Evolutionary conservation across 2,329 filamentous ascomycete genomes (phyloP), one percentile per base, ranked within the genome.

Genomic region (Phyllosticta citrichinensis): DNA sequence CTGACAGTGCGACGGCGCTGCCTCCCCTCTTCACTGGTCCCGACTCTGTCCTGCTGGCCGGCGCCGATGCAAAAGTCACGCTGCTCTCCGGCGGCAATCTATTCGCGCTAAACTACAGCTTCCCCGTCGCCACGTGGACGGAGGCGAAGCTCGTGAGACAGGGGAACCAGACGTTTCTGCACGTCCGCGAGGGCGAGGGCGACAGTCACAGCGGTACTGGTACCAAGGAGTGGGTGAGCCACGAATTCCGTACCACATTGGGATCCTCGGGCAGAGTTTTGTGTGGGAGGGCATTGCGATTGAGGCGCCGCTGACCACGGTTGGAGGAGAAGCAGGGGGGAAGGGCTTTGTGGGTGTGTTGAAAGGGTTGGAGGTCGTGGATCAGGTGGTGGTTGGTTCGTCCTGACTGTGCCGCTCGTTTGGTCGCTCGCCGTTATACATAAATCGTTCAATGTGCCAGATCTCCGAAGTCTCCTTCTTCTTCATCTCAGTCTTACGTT

Each of bases 281-380:
- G 74, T 75, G 17, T 79, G 75, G 76, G 73, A 70, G 4, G 68
- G 71, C 3, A 74, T 80, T 20, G 77, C 76, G 0, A 70, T 80
- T 60, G 78, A 79, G 66, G 79, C 78, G 9, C 78, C 78, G 2
- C 61, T 80, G 33, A 61, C 68, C 14, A 64, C 64, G n/a, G 58
- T 80, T 2, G 76, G 76, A 2, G 76, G 76, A 2, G 63, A 58
- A 12, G 65, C 55, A 11, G 58, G 22, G 52, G 66, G 63, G 53
- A 65, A 66, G 64, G 52, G 8, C 53, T 53, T 22, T 35, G 14
- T 47, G 50, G 59, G 51, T 8, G 3, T 19, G 30, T 22, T 61
- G 2, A 61, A 61, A 22, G 47, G 53, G 25, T 2, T 11, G 8
- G 53, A 5, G 14, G 51, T 11, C 22, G 12, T 20, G 51, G 22